A percentile compares a stretch with the other conserved stretches of the same genome.
Conservation (phyloP, 1,284 basidiomycete species). For the Omphalotus olearius region DNA sequence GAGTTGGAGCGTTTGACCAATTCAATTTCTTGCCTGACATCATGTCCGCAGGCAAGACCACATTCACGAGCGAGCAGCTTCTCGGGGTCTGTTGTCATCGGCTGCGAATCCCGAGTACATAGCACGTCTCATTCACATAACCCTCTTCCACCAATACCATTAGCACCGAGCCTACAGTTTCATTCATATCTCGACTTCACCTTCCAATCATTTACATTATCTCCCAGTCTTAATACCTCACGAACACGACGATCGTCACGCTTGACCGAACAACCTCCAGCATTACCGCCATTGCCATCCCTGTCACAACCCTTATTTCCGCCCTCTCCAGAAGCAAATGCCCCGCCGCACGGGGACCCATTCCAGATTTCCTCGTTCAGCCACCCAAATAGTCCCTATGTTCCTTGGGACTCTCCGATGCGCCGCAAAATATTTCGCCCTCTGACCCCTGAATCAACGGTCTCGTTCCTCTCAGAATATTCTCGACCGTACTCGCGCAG, state of each 20-base stretch:
- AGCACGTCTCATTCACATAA: slow-evolving; percentile 7
- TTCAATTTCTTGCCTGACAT: background rate
- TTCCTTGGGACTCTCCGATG: slow-evolving; percentile 37
- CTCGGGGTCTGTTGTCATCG: slow-evolving; percentile 7
- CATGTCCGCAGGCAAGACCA: slow-evolving; percentile 2
- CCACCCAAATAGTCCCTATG: slow-evolving; percentile 46
- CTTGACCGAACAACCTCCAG: slow-evolving; percentile 3
- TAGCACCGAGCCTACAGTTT: slow-evolving; percentile 6
- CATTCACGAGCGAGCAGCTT: slow-evolving; percentile 11
- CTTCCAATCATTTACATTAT: slow-evolving; percentile 16
- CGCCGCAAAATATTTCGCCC: slow-evolving; percentile 33
- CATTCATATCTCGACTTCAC: slow-evolving; percentile 13
- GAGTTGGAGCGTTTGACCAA: background rate
- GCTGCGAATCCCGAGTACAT: slow-evolving; percentile 8
- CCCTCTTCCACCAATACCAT: slow-evolving; percentile 13
- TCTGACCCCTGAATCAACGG: slow-evolving; percentile 24
- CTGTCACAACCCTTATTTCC: slow-evolving; percentile 15
- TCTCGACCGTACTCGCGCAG: slow-evolving; percentile 29
- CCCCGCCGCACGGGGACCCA: background rate
- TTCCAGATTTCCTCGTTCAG: slow-evolving; percentile 12
- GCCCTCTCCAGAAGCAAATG: background rate
- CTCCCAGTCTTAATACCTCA: background rate
- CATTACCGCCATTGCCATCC: slow-evolving; percentile 14
- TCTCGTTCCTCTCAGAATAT: slow-evolving; percentile 13
- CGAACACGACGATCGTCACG: slow-evolving; percentile 5